A percentile compares a stretch with the other conserved stretches of the same genome.
Conservation (phyloP, 2,329 filamentous ascomycete species). For the Volutella citrinella region DNA sequence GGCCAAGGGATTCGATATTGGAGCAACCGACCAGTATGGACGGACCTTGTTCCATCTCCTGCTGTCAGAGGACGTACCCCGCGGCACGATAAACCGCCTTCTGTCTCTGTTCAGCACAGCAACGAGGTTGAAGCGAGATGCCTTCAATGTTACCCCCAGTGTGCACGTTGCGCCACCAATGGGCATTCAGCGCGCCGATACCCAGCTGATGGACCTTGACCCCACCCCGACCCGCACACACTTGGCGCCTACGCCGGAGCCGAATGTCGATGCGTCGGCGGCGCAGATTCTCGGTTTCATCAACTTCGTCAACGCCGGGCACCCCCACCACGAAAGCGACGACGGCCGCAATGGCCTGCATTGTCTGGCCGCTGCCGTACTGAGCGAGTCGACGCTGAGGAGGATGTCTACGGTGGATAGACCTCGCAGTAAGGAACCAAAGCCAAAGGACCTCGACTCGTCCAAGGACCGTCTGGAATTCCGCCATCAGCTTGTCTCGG, state of each 20-base stretch:
- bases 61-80: conserved; percentile 25
- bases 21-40: conserved; percentile 46
- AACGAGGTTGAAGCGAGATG: conserved; percentile 42
- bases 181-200: conserved; percentile 6
- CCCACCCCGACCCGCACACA: conserved; percentile 13
- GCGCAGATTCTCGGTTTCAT: conserved; percentile 22
- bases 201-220: conserved; percentile 20
- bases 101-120: conserved; percentile 28
- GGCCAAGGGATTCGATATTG: conserved; percentile 29
- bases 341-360: conserved; percentile 56
- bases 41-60: conserved; percentile 51
- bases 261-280: conserved; percentile 11
- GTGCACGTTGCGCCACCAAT: conserved; percentile 3
- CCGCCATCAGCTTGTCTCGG: conserved; percentile 22
- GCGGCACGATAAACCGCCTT: conserved; percentile 26
- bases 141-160: conserved; percentile 39
- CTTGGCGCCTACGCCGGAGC: conserved; percentile 2
- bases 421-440: conserved; percentile 8
- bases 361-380: conserved; percentile 53
- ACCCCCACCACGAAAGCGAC: conserved; percentile 26
- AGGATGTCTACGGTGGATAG: conserved; percentile 25
- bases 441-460: conserved; percentile 29
- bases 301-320: conserved; percentile 6
- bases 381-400: conserved; percentile 38
- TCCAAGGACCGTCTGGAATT: conserved; percentile 27